phyloP scores from a whole-genome alignment of 2,329 filamentous ascomycete species.

The Fusarium denticulatum region DNA sequence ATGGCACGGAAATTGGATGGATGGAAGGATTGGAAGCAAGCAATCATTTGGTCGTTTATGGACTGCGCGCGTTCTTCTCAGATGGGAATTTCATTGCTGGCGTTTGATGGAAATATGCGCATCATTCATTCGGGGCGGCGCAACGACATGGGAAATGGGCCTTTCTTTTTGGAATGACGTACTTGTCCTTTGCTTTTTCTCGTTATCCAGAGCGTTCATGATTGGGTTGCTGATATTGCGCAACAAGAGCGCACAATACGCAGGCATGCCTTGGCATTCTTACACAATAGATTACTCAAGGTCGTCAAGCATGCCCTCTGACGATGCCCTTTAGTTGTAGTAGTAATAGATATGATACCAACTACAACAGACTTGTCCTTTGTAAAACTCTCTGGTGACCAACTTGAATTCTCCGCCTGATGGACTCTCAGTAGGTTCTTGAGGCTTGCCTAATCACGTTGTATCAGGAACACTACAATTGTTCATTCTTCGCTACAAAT shows the following conservation, averaged over 20 bases:
- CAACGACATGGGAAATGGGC: slow-evolving; percentile 21
- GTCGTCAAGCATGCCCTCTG: slow-evolving; percentile 32
- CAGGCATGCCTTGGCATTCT: slow-evolving; percentile 28
- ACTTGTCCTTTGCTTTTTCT: slow-evolving; percentile 24
- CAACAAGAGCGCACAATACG: slow-evolving; percentile 22
- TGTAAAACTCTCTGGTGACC: neutral
- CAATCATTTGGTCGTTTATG: slow-evolving; percentile 5
- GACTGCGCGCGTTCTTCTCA: neutral
- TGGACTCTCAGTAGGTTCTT: neutral
- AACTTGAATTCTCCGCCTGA: neutral
- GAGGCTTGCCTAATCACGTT: neutral
- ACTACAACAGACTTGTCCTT: neutral
- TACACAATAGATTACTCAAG: slow-evolving; percentile 36
- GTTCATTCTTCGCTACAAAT: neutral
- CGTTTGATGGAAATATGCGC: slow-evolving; percentile 30
- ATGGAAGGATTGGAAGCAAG: slow-evolving; percentile 7
- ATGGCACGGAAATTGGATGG: slow-evolving; percentile 18
- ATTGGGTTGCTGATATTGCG: slow-evolving; percentile 29
- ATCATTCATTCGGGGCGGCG: slow-evolving; percentile 31
- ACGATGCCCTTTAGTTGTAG: slow-evolving; percentile 41
- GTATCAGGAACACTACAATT: neutral
- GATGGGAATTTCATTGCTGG: slow-evolving; percentile 16
- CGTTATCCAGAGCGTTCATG: slow-evolving; percentile 34
- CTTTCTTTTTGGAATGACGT: slow-evolving; percentile 18
- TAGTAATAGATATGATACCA: slow-evolving; percentile 45